Conservation (phyloP, 139 green algal species). For the Chlamydomonas sp. region DNA sequence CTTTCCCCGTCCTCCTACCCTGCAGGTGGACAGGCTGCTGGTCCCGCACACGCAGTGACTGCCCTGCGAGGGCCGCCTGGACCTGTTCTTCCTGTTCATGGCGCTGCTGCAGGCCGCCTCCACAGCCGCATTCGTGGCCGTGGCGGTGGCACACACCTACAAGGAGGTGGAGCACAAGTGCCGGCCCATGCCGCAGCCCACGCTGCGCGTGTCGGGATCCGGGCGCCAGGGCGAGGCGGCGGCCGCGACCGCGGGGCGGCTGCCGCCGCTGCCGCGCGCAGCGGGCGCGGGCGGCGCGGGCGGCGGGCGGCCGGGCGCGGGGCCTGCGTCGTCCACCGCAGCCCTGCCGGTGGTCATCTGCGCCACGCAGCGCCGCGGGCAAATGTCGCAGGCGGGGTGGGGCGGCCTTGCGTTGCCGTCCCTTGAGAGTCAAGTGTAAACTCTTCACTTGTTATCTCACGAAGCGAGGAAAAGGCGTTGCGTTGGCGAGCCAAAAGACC, state of each 20-base stretch:
- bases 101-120: slow-evolving; percentile 71
- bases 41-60: slow-evolving; percentile 63
- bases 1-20: background rate
- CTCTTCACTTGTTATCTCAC: no score
- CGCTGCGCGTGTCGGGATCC: background rate
- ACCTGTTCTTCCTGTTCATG: slow-evolving; percentile 84
- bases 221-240: background rate
- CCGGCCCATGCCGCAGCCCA: slow-evolving; percentile 13
- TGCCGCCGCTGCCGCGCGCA: slow-evolving; percentile 19
- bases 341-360: slow-evolving; percentile 9
- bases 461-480: no score
- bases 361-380: background rate
- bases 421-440: no score
- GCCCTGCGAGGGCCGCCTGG: slow-evolving; percentile 76
- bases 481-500: no score
- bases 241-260: background rate
- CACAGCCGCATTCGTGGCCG: slow-evolving; percentile 69
- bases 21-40: slow-evolving; percentile 24
- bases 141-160: slow-evolving; percentile 81
- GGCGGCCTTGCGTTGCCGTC: no score
- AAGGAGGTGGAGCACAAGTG: slow-evolving; percentile 80
- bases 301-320: background rate
- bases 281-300: background rate
- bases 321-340: background rate
- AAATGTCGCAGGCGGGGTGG: background rate